Conservation (phyloP, 1,139 yeast genomes). For the Yamadazyma triangularis region DNA sequence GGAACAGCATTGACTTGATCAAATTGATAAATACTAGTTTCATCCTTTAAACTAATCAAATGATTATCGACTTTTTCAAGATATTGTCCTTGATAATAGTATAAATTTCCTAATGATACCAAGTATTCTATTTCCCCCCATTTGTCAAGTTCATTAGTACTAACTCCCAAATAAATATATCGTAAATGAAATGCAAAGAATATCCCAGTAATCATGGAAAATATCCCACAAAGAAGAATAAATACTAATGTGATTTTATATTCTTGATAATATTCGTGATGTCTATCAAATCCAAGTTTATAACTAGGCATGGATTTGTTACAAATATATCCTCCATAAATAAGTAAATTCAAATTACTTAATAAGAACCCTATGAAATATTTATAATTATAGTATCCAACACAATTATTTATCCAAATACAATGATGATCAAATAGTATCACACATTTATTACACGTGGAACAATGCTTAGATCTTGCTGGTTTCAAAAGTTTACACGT, state of each 20-base stretch:
- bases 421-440: conserved; percentile 86
- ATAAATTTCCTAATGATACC: conserved; percentile 36
- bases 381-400: conserved; percentile 71
- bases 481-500: conserved; percentile 74
- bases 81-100: conserved; percentile 12
- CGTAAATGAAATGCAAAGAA: conserved; percentile 62
- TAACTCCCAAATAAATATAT: conserved; percentile 71
- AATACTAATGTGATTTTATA: conserved; percentile 46
- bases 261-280: conserved; percentile 15
- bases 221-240: conserved; percentile 48
- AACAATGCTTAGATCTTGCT: conserved; percentile 89
- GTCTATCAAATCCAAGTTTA: conserved; percentile 10
- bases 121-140: conserved; percentile 74
- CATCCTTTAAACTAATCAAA: conserved; percentile 11
- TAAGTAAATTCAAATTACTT: conserved; percentile 51
- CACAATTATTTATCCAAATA: conserved; percentile 89
- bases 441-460: conserved; percentile 64
- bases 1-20: conserved; percentile 2
- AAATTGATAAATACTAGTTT: conserved; percentile 4
- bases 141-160: conserved; percentile 85
- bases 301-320: conserved; percentile 23
- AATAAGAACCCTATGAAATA: conserved; percentile 64
- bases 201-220: conserved; percentile 49
- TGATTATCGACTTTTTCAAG: conserved; percentile 17
- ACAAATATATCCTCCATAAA: conserved; percentile 56